A percentile compares a stretch with the other conserved stretches of the same genome.
Evolutionary conservation across 441 rosid genomes (phyloP).

Genomic region (Isatis lusitanica): DNA sequence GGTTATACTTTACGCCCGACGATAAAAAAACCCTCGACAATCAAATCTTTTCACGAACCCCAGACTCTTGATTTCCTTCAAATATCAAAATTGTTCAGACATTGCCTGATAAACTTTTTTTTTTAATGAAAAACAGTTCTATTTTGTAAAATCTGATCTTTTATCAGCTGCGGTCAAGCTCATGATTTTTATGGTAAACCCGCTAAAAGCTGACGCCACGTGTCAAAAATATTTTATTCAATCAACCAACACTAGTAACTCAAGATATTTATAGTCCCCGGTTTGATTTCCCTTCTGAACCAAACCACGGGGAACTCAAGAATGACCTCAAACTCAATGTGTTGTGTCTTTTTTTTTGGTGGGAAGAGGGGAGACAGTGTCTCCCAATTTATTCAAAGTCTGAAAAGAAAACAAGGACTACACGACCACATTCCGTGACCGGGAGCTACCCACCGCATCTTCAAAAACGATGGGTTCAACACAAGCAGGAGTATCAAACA

Average conservation of each 20-base stretch:
- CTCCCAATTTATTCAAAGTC: no score
- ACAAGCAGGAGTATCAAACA: no score
- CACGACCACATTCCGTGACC: no score
- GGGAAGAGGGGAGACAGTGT: no score
- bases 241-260: not conserved
- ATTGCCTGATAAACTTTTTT: not conserved
- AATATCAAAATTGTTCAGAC: slow-evolving; percentile 7
- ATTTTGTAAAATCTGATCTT: not conserved
- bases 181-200: not conserved
- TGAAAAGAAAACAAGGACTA: no score
- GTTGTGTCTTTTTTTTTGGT: no score
- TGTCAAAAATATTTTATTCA: not conserved
- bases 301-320: no score
- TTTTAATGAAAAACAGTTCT: not conserved
- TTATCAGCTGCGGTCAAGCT: slow-evolving; percentile 5
- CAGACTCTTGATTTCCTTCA: slow-evolving; percentile 9
- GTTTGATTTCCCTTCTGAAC: no score
- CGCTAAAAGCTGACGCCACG: not conserved
- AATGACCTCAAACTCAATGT: no score
- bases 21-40: not conserved
- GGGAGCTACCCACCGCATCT: no score
- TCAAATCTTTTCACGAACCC: slow-evolving; percentile 12
- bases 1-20: not conserved
- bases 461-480: no score
- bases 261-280: no score